Base-by-base conservation (phyloP, 306 rosid species). In the Arachis hypogaea region DNA sequence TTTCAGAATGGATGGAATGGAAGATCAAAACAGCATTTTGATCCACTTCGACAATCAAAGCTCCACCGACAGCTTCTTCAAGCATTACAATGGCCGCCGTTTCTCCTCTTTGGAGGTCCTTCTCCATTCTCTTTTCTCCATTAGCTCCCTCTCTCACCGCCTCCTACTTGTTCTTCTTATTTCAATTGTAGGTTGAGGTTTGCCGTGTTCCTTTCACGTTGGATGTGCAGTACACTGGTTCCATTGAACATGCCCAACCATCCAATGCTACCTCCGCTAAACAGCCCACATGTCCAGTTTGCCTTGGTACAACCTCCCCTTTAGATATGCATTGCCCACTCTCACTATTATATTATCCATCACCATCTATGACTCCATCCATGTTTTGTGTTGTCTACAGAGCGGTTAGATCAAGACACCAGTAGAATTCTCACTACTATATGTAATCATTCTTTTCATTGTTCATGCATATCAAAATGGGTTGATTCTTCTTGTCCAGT, bases 281-380 rank as follows among this genome's bases (percentile, higher is more conserved):
- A 56, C 98, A 88, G 79, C 93, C 98, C 40, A 29, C 94, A 7
- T 94, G 97, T 81, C 97, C 98, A 0, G 98, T 94, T 30, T 94
- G 98, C 81, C 92, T 94, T 50, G 97, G 98, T 90, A 81, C 62
- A 50, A 16, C 16, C 16, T 16, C 16, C 12, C 38, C 68, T 58
- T 7, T 29, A 59, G 44, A 28, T 9, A 16, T 16, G 16, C 16
- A 16, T 16, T 16, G 16, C 16, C 16, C 16, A 16, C 16, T 16
- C 16, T 16, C 16, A 16, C 16, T 16, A 16, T 16, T 16, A 16
- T 16, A 16, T 16, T 16, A 16, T 16, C 16, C 16, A 16, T 16
- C 16, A 16, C 16, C 16, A 16, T 16, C 16, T 16, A 16, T 16
- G 16, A 16, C 16, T 16, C 16, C 16, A 16, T 16, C 16, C 16